Evolutionary conservation across 2,329 filamentous ascomycete species (phyloP).

Genomic region (Stagonosporopsis tanaceti): DNA sequence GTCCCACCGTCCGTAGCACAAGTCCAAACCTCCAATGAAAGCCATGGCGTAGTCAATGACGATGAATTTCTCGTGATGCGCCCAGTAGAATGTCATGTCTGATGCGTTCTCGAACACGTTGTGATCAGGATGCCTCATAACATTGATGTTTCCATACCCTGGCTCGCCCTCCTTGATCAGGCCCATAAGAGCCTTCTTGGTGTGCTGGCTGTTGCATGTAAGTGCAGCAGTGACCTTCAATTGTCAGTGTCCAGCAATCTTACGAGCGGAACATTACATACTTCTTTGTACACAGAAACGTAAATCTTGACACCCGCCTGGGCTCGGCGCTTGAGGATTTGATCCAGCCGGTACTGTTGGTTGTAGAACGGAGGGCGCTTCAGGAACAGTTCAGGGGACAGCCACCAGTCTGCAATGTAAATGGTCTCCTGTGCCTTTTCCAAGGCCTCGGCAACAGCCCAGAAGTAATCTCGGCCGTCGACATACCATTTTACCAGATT

Average conservation of each 20-base stretch:
- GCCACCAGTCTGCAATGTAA: slow-evolving; percentile 97
- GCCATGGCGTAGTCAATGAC: slow-evolving; percentile 90
- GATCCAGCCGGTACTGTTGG: slow-evolving; percentile 87
- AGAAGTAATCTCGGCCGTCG: slow-evolving; percentile 94
- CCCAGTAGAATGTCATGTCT: slow-evolving; percentile 98
- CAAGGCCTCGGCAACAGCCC: slow-evolving; percentile 87
- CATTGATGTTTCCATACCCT: slow-evolving; percentile 85
- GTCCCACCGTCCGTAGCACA: slow-evolving; percentile 97
- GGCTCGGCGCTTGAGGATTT: slow-evolving; percentile 84
- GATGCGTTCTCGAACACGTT: slow-evolving; percentile 92
- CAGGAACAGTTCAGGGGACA: slow-evolving; percentile 87
- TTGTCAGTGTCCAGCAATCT: slow-evolving; percentile 10
- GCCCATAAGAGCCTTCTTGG: slow-evolving; percentile 83
- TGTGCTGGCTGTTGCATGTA: slow-evolving; percentile 92
- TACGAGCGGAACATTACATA: slow-evolving; percentile 32
- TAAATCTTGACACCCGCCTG: slow-evolving; percentile 95
- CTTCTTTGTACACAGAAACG: slow-evolving; percentile 90
- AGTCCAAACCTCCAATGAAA: slow-evolving; percentile 92
- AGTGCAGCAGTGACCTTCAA: slow-evolving; percentile 58
- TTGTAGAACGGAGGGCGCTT: slow-evolving; percentile 82
- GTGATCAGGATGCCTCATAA: slow-evolving; percentile 94
- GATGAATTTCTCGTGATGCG: slow-evolving; percentile 97
- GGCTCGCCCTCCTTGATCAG: slow-evolving; percentile 83
- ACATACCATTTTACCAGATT: slow-evolving; percentile 98
- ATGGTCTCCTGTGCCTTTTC: slow-evolving; percentile 91